Evolutionary conservation across 352 stramenopile genomes (phyloP), one percentile per base, ranked within the genome.

Genomic region (Phytophthora pisi): DNA sequence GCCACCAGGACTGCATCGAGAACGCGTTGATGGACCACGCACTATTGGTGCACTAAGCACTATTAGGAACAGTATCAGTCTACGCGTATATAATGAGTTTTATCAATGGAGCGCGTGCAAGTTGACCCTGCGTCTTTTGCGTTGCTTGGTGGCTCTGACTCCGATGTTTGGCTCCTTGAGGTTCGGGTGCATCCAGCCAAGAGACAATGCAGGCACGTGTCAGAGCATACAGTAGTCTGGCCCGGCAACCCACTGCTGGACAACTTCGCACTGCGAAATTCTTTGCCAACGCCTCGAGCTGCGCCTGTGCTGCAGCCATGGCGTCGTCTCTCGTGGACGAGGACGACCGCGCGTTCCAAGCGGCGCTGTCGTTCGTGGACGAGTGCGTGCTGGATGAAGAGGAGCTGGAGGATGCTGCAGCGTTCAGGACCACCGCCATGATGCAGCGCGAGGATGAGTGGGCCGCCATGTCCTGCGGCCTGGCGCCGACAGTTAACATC

Each of bases 21-120:
- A 68, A 73, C 20, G 64, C 74, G 16, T 70, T 83, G 16, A 55
- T 78, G 26, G 70, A 75, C 23, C 52, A 70, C 18, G 49, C 51
- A 11, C 63, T 75, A 36, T 46, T 61, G 11, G 24, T 18, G 45
- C 38, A 57, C 2, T 46, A 66, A 57, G 30, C 55, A 16, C 20
- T 18, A 36, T 56, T 16, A 52, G 9, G 3, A 20, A 9, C n/a
- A 38, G 9, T 28, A 15, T 15, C 28, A 9, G 28, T 34, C 28
- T 34, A 20, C 20, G 20, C 20, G 28, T 34, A 34, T 34, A 34
- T 34, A 34, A 34, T 34, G 28, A 6, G 28, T 34, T 34, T 20
- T 20, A 20, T 20, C 20, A 20, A 34, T 34, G 28, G 28, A 34
- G 28, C 30, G 18, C 13, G 43, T 26, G 8, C 43, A 50, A 28